Evolutionary conservation across 345 rosid species (phyloP), one percentile per base, ranked within the genome.

Genomic region (Geranium brycei): DNA sequence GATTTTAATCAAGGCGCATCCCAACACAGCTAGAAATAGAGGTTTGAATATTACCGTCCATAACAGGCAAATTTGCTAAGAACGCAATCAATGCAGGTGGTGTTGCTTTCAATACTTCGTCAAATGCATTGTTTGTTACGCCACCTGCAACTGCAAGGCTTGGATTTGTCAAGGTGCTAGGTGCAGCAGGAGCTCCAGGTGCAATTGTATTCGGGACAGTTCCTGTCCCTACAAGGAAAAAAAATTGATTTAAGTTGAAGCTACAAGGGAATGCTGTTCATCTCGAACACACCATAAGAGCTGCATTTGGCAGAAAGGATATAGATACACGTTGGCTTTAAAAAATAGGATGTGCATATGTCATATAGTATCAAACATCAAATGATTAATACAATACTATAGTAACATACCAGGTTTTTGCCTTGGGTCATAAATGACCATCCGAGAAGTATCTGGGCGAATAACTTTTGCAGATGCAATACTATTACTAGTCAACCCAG

Each of bases 101-200:
- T 69, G 96, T 82, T 51, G 82, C 91, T 83, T 84, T 92, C 77
- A 85, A 67, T 67, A 83, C 69, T 64, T 89, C 98, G 57, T 84
- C 89, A 62, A 79, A 67, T 47, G 77, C 68, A 69, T 63, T 72
- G 66, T 80, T 60, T 66, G 81, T 59, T 71, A 69, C 87, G 68
- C 81, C 76, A 69, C 70, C 75, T 23, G 60, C 75, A 55, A 69
- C 51, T 17, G 83, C 68, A 59, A 74, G 69, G 62, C 59, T 74
- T 66, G 77, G 62, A 69, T 75, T 81, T 57, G 80, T 61, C 72
- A 77, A 75, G 57, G 75, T 68, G 69, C 72, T 81, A 51, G 84
- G 65, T 62, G 75, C 70, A 19, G 69, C 72, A 65, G 74, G 63
- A 73, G 60, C 71, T 71, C 78, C 80, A 70, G 77, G 72, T 64